Evolutionary conservation across 2,329 filamentous ascomycete genomes (phyloP).

Genomic region (Sporothrix phasma): DNA sequence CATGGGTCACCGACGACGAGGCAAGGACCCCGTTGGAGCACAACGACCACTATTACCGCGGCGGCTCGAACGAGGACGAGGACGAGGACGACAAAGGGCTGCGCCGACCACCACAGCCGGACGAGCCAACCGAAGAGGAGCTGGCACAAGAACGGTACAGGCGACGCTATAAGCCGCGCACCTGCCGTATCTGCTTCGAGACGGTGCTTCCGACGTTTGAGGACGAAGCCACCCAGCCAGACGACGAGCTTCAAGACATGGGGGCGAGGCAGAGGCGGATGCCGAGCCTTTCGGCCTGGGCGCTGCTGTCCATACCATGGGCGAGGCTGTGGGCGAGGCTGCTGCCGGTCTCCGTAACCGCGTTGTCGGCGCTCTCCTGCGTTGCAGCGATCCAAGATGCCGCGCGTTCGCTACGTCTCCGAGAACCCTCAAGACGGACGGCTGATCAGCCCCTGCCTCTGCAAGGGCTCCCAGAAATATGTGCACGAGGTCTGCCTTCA

Average conservation of each 20-base stretch:
- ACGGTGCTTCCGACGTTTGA: conserved; percentile 42
- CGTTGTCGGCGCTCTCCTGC: conserved; percentile 23
- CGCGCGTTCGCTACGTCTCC: conserved; percentile 52
- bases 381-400: conserved; percentile 22
- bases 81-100: not conserved
- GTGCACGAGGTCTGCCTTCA: conserved; percentile 87
- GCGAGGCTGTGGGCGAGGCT: not conserved
- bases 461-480: conserved; percentile 86
- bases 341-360: not conserved
- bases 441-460: conserved; percentile 81
- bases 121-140: not conserved
- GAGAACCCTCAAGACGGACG: conserved; percentile 64
- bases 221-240: conserved; percentile 17
- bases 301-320: not conserved
- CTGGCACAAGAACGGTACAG: conserved; percentile 2
- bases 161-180: conserved; percentile 56
- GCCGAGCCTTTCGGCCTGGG: not conserved
- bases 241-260: not conserved
- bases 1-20: conserved; percentile 5
- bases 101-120: not conserved
- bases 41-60: not conserved
- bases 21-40: not conserved
- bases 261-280: not conserved
- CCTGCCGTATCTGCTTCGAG: conserved; percentile 86
- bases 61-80: not conserved